These are phyloP conservation scores for Anethum foeniculum DNA, from an alignment of 140 eudicot species.

Conservation along the genomic window DNA sequence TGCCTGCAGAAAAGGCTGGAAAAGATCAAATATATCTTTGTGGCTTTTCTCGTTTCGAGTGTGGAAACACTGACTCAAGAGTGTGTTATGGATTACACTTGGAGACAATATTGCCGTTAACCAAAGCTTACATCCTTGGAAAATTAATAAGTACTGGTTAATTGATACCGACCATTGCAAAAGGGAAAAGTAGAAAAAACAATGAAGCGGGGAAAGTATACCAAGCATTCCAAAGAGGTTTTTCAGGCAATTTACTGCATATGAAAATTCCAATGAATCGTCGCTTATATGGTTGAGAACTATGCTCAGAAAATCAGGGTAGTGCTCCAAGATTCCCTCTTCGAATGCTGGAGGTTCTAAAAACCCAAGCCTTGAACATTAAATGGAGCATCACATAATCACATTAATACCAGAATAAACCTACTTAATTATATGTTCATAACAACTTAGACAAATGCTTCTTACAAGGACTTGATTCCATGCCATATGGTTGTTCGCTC, in stretches of 20 bases:
- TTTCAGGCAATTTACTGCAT: constrained; percentile 88
- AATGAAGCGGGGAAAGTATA: constrained; percentile 21
- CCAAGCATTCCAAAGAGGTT: constrained; percentile 88
- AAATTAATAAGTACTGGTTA: constrained; percentile 8
- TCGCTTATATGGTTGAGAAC: constrained; percentile 90
- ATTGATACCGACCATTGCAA: not conserved
- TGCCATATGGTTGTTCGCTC: constrained; percentile 87
- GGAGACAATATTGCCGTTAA: constrained; percentile 81
- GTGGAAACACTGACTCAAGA: constrained; percentile 94
- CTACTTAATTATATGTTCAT: constrained; percentile 9
- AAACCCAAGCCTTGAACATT: constrained; percentile 74
- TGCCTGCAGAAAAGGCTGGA: constrained; percentile 83
- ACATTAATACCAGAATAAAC: constrained; percentile 14
- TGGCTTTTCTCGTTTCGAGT: constrained; percentile 91
- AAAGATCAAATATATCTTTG: constrained; percentile 95
- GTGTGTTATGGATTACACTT: constrained; percentile 83
- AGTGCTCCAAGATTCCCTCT: constrained; percentile 90
- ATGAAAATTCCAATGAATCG: constrained; percentile 83
- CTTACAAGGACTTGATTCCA: constrained; percentile 97
- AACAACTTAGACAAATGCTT: constrained; percentile 27
- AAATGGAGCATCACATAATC: constrained; percentile 11
- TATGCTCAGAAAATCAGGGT: constrained; percentile 76
- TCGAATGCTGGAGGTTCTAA: constrained; percentile 93
- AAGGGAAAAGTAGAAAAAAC: not conserved
- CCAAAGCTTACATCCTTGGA: constrained; percentile 90